A percentile compares a stretch with the other conserved stretches of the same genome.
Evolutionary conservation across 345 rosid species (phyloP).

Genomic region (Erucastrum elatum): DNA sequence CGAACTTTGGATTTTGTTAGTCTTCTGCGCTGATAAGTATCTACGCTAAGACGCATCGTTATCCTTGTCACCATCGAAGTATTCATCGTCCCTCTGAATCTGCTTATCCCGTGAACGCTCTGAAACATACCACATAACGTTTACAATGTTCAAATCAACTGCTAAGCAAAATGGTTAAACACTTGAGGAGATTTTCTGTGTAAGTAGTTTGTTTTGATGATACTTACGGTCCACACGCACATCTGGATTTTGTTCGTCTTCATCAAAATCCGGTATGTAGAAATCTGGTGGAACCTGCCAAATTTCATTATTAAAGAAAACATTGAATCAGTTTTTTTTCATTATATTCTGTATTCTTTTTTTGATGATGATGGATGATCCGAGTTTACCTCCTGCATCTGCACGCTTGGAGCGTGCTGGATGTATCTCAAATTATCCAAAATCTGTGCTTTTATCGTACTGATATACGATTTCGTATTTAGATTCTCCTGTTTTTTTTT

Average conservation of each 20-base stretch:
- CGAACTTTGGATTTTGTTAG: neutral
- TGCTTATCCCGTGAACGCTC: conserved; percentile 91
- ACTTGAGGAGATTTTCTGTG: neutral
- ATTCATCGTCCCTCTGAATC: conserved; percentile 86
- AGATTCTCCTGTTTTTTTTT: conserved; percentile 64
- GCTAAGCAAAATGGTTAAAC: neutral
- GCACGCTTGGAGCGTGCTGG: conserved; percentile 94
- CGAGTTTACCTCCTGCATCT: conserved; percentile 87
- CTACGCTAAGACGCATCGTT: conserved; percentile 50
- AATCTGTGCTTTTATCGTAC: conserved; percentile 83
- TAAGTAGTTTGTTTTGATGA: neutral
- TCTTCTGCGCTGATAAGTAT: neutral
- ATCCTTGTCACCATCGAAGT: conserved; percentile 82
- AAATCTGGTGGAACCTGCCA: conserved; percentile 95
- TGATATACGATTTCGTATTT: conserved; percentile 83
- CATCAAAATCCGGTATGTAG: conserved; percentile 87
- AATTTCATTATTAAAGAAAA: neutral
- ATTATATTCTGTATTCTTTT: neutral
- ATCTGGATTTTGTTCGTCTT: conserved; percentile 87
- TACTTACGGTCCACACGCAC: conserved; percentile 85
- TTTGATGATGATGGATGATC: neutral
- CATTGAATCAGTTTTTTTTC: neutral
- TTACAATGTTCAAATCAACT: neutral
- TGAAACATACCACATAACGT: conserved; percentile 36
- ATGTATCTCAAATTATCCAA: conserved; percentile 84